Conservation (phyloP, 768 basidiomycete genomes). For the Termitomyces sp. region DNA sequence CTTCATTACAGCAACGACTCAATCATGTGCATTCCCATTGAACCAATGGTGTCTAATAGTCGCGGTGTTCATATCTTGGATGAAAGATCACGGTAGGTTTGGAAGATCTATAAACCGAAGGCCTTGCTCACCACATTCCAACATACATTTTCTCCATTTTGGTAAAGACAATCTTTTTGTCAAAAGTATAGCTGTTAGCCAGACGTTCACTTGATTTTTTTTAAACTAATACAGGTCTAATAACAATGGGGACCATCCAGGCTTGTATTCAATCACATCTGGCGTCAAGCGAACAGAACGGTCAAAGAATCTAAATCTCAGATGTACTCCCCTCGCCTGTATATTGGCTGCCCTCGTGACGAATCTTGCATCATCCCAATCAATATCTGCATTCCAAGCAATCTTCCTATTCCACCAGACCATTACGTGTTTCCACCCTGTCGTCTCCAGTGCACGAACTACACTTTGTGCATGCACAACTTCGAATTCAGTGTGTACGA, state of each 20-base stretch:
- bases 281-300: constrained; percentile 2
- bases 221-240: neutral
- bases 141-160: too few species aligned
- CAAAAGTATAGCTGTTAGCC: too few species aligned
- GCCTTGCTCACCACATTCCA: too few species aligned
- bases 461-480: constrained; percentile 4
- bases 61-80: too few species aligned
- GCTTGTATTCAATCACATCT: constrained; percentile 4
- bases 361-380: constrained; percentile 6
- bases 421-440: constrained; percentile 6
- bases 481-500: constrained; percentile 5
- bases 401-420: constrained; percentile 12
- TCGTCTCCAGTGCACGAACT: neutral
- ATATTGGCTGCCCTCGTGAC: neutral
- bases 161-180: too few species aligned
- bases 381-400: constrained; percentile 2
- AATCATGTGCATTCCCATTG: too few species aligned
- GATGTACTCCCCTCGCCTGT: neutral
- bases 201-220: too few species aligned
- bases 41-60: too few species aligned
- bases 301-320: constrained; percentile 7
- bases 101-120: too few species aligned
- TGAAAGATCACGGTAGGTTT: too few species aligned
- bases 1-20: too few species aligned
- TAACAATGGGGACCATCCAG: constrained; percentile 2